Conservation (phyloP, 2,329 filamentous ascomycete genomes). For the Curvularia sp. region DNA sequence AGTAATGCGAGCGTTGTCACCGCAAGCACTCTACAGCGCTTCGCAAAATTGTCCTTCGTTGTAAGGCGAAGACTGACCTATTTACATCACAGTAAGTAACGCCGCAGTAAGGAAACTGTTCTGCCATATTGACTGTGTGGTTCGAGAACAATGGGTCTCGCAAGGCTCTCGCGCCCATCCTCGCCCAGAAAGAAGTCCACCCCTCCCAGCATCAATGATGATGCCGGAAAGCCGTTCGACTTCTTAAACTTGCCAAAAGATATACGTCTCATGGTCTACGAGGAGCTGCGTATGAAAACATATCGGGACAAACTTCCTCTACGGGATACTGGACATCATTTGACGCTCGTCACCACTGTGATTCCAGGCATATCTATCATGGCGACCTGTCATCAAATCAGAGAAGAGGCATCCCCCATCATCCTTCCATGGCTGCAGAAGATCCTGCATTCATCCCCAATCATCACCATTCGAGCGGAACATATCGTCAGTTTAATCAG, state of each 20-base stretch:
- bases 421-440: not conserved
- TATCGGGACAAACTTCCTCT: conserved; percentile 1
- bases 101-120: not conserved
- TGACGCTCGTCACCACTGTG: conserved; percentile 10
- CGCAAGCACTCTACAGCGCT: not conserved
- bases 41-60: not conserved
- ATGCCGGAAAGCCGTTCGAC: conserved; percentile 23
- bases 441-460: not conserved
- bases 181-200: not conserved
- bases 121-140: not conserved
- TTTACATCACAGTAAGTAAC: not conserved
- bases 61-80: not conserved
- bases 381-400: conserved; percentile 6
- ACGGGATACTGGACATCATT: not conserved
- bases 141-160: not conserved
- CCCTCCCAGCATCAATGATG: not conserved
- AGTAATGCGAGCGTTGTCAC: not conserved
- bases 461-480: not conserved
- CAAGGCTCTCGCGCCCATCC: not conserved
- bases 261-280: conserved; percentile 24
- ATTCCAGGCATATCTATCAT: conserved; percentile 12
- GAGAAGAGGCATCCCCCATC: conserved; percentile 9
- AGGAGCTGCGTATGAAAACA: conserved; percentile 8
- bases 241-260: conserved; percentile 26
- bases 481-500: conserved; percentile 1